Evolutionary conservation across 1,284 basidiomycete genomes (phyloP).

Genomic region (Pyrrhoderma noxium): DNA sequence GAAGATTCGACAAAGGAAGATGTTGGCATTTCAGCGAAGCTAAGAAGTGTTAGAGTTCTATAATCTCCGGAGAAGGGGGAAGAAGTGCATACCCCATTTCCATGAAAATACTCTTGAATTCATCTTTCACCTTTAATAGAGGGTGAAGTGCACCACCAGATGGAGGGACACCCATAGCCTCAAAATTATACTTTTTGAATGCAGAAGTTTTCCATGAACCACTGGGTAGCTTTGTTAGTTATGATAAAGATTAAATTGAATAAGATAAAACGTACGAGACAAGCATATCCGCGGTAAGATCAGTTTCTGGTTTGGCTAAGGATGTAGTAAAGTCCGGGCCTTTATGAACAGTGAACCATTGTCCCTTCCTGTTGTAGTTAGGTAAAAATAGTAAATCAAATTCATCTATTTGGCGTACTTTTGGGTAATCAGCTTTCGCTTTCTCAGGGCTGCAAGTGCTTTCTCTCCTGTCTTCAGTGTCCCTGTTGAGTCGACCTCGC

Average conservation of each 20-base stretch:
- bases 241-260: conserved; percentile 2
- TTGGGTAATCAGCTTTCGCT: conserved; percentile 81
- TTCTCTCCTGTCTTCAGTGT: conserved; percentile 70
- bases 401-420: conserved; percentile 37
- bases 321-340: conserved; percentile 87
- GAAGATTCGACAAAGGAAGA: conserved; percentile 94
- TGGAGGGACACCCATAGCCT: conserved; percentile 88
- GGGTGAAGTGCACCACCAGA: conserved; percentile 92
- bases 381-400: conserved; percentile 14
- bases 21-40: conserved; percentile 99
- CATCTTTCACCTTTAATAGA: conserved; percentile 95
- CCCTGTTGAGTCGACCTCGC: conserved; percentile 69
- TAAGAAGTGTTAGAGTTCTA: conserved; percentile 27
- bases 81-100: conserved; percentile 83
- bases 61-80: neutral
- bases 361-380: conserved; percentile 65
- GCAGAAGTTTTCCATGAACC: conserved; percentile 86
- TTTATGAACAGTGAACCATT: conserved; percentile 90
- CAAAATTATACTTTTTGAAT: conserved; percentile 99
- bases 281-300: conserved; percentile 94
- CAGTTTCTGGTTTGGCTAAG: conserved; percentile 95
- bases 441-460: conserved; percentile 78
- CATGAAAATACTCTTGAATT: conserved; percentile 97
- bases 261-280: conserved; percentile 57
- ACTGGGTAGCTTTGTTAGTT: conserved; percentile 32